Base-by-base conservation (phyloP, 495 filamentous ascomycete species). In the Aspergillus panamensis region DNA sequence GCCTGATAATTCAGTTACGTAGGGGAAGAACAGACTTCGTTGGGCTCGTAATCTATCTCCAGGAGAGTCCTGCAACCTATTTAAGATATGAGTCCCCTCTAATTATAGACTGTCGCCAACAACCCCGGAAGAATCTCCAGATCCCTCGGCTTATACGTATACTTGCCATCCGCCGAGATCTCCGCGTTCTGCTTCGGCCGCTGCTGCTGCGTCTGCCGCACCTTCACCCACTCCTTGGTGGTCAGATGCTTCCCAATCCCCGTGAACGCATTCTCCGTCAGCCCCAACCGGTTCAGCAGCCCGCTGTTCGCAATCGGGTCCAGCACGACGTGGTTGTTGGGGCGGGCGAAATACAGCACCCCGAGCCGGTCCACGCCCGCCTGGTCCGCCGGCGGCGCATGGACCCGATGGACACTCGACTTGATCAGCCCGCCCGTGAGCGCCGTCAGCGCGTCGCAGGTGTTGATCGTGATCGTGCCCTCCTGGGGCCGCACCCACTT, bases 401-500 rank as follows among this genome's bases (percentile, higher is more conserved):
- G 74, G 9, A 83, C 81, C 20, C 80, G 75, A 52, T 83, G 80
- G 37, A 82, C 65, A 51, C 77, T 81, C 0, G 70, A 75, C 66
- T 82, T 82, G 56, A 81, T 71, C 20, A 80, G 67, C 0, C 79
- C 78, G 39, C 75, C 64, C 8, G 78, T 80, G 35, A 82, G 68
- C 32, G 71, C 70, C 6, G 74, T 77, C 55, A 82, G 62, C 2
- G 78, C 72, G 66, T 82, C 79, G 47, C 72, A 76, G 0, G 73
- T 78, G 65, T 83, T 82, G 55, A 80, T 75, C 3, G 78, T 80
- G 55, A 83, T 81, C 0, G 73, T 80, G 1, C 76, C 79, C 20
- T 80, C 71, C 31, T 78, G 71, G 4, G 80, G 62, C 20, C 66
- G 68, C 42, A 69, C 74, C 76, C 60, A 80, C 58, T 75, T 76